Conservation (phyloP, 208 protist species). For the Leptomonas seymouri region DNA sequence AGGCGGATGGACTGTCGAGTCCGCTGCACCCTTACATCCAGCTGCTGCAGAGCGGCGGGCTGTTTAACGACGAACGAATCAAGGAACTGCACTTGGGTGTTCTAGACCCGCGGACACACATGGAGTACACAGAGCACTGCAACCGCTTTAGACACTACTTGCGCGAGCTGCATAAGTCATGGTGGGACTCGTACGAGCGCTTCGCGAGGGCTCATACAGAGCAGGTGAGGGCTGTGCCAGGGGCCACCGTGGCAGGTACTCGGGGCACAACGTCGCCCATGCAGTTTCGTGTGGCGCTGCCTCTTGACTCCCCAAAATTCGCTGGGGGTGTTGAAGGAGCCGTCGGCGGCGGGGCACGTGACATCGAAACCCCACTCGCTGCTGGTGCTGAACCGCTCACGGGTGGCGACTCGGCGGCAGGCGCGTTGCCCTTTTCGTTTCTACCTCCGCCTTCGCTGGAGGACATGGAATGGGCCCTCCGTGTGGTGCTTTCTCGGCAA, state of each 20-base stretch:
- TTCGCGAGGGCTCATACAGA: background rate
- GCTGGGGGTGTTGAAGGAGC: too few species aligned
- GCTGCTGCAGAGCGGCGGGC: conserved; percentile 25
- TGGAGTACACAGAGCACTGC: conserved; percentile 70
- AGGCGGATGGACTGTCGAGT: conserved; percentile 43
- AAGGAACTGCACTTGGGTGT: conserved; percentile 59
- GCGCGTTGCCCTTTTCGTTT: background rate
- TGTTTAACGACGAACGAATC: conserved; percentile 69
- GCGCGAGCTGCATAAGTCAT: conserved; percentile 49
- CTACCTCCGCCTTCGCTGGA: conserved; percentile 53
- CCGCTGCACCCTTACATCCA: conserved; percentile 53
- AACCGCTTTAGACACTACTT: conserved; percentile 55
- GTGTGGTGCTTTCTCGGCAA: conserved; percentile 65
- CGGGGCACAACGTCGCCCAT: too few species aligned
- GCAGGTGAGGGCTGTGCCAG: background rate
- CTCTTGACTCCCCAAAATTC: too few species aligned
- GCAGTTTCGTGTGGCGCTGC: too few species aligned
- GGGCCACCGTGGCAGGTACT: background rate
- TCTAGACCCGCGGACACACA: conserved; percentile 50
- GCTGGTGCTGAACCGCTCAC: background rate
- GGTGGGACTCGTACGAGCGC: conserved; percentile 43
- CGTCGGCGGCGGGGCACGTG: background rate
- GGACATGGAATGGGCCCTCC: conserved; percentile 62
- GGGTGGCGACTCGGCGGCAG: background rate
- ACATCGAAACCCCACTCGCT: background rate